Percentiles rank a stretch among this genome's conserved stretches.
These are phyloP conservation scores for Phytophthora sp. DNA, from an alignment of 352 stramenopile genomes.

Conservation along the genomic window DNA sequence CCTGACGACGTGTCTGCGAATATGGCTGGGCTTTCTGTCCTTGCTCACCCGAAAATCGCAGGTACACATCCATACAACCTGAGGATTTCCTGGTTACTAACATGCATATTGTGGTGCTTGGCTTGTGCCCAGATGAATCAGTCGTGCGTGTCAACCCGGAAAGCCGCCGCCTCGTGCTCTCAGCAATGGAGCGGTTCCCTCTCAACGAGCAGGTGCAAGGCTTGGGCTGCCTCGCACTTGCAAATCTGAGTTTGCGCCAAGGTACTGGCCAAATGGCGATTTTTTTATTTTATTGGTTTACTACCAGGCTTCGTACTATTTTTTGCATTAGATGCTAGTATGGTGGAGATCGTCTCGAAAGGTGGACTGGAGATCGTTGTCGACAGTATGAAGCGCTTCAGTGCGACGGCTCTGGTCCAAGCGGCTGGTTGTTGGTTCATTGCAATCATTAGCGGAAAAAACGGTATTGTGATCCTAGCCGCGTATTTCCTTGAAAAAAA, in stretches of 20 bases:
- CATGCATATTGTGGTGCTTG: too few relatives aligned
- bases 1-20: slow-evolving; percentile 58
- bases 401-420: slow-evolving; percentile 48
- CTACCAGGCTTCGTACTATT: neutral
- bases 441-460: slow-evolving; percentile 52
- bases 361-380: slow-evolving; percentile 55
- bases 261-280: slow-evolving; percentile 19
- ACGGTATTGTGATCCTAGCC: slow-evolving; percentile 31
- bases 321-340: slow-evolving; percentile 46
- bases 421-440: slow-evolving; percentile 63
- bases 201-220: slow-evolving; percentile 64
- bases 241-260: slow-evolving; percentile 65
- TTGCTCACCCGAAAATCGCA: slow-evolving; percentile 61
- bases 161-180: slow-evolving; percentile 59
- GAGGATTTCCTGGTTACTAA: neutral
- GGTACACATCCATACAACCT: slow-evolving; percentile 18
- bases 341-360: slow-evolving; percentile 62
- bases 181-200: slow-evolving; percentile 65
- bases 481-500: neutral
- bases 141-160: slow-evolving; percentile 59
- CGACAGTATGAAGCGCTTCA: slow-evolving; percentile 61
- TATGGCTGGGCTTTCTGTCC: slow-evolving; percentile 54
- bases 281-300: neutral
- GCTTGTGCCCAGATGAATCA: slow-evolving; percentile 52
- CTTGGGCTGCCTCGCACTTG: slow-evolving; percentile 54